Evolutionary conservation across 768 basidiomycete genomes (phyloP), one percentile per base, ranked within the genome.

Genomic region (Sistotremastrum suecicum): DNA sequence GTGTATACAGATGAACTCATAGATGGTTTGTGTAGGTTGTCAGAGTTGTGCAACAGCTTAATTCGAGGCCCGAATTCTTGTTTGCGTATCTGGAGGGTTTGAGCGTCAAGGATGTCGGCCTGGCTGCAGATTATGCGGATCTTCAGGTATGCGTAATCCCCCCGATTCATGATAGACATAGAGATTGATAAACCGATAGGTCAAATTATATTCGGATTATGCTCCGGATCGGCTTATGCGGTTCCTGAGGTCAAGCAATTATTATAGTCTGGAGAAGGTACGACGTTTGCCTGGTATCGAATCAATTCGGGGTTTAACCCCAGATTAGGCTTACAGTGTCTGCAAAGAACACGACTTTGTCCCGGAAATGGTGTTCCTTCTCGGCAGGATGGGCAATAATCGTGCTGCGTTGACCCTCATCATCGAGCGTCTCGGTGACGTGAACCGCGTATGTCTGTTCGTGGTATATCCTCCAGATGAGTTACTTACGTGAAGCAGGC

Each of bases 361-460:
- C 0, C 78, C 78, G 0, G 95, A 98, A 64, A 94, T 95, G 89
- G 94, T 99, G 11, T 99, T 94, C 65, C 71, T 98, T 0, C 76
- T 98, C 1, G 95, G 94, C 0, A 76, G 88, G 31, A 97, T 98
- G 92, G 95, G 95, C 6, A 88, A 97, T 62, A 95, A 95, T 62
- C 94, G 91, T 69, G 74, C 88, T 54, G 95, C 94, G 1, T 62
- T 99, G 50, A 84, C 78, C 48, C 74, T 99, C 12, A 98, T 99
- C 53, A 98, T 99, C 48, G 91, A 98, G 59, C 74, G 90, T 10
- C 67, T 98, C 4, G 90, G 84, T 0, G 92, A 98, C 56, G 95
- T 98, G 0, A 74, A 90, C 51, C 70, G 89, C 48, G 92, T 84
- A 57, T 43, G 76, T 62, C 5, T 28, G 35, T 7, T 10, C 20